phyloP scores from a whole-genome alignment of 2,329 filamentous ascomycete species.

The Microsporum audouinii region DNA sequence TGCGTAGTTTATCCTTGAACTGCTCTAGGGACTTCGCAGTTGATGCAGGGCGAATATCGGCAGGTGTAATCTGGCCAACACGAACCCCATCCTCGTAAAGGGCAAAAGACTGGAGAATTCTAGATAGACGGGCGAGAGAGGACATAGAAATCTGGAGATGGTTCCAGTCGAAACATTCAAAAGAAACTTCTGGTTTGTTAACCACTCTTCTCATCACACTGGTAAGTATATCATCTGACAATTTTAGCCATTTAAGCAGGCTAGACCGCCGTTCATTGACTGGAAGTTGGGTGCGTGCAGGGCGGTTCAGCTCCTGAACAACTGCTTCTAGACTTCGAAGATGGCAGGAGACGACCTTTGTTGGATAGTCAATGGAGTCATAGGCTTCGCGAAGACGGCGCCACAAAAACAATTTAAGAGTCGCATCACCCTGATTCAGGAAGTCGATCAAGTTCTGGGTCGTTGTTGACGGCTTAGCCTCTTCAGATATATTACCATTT shows the following conservation, averaged over 20 bases:
- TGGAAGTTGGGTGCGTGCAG: conserved; percentile 45
- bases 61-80: conserved; percentile 56
- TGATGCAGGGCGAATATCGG: conserved; percentile 43
- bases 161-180: conserved; percentile 72
- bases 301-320: conserved; percentile 54
- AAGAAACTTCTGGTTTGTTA: conserved; percentile 52
- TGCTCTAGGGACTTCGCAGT: conserved; percentile 32
- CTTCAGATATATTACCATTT: neutral
- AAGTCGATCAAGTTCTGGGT: conserved; percentile 71
- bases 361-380: conserved; percentile 66
- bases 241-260: conserved; percentile 65
- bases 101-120: conserved; percentile 65
- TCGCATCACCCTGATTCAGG: conserved; percentile 66
- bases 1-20: conserved; percentile 60
- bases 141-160: conserved; percentile 63
- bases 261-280: conserved; percentile 55
- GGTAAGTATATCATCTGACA: conserved; percentile 63
- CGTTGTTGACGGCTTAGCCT: neutral
- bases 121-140: conserved; percentile 58
- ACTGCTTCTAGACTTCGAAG: conserved; percentile 78
- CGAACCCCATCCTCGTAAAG: conserved; percentile 79
- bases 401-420: conserved; percentile 80
- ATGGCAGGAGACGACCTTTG: conserved; percentile 80
- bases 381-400: conserved; percentile 84
- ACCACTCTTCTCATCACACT: conserved; percentile 58